Evolutionary conservation across 2,329 filamentous ascomycete species (phyloP).

Genomic region (Fusarium sp.): DNA sequence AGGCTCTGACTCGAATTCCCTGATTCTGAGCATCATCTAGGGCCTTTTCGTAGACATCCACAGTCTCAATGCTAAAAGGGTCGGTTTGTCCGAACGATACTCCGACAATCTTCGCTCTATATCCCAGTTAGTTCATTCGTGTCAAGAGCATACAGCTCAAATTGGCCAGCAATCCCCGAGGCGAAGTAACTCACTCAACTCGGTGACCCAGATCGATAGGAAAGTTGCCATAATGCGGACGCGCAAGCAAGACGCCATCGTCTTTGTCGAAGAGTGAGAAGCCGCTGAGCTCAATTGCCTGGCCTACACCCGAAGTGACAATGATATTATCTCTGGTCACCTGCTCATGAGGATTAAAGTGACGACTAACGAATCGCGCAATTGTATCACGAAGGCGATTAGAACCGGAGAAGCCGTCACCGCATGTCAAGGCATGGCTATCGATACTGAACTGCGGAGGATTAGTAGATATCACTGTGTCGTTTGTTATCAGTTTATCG

Average conservation of each 20-base stretch:
- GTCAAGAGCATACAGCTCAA: accelerated
- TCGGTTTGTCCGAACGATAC: not conserved
- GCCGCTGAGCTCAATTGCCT: not conserved
- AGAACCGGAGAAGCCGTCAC: not conserved
- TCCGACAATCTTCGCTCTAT: not conserved
- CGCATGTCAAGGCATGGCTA: not conserved
- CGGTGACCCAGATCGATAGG: not conserved
- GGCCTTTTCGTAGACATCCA: not conserved
- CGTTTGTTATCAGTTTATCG: accelerated
- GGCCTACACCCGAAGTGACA: not conserved
- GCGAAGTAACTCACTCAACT: not conserved
- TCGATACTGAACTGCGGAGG: not conserved
- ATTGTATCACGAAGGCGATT: not conserved
- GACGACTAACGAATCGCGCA: not conserved
- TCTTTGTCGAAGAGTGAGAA: not conserved
- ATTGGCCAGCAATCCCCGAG: no score
- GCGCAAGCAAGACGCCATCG: not conserved
- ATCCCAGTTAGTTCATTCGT: no score
- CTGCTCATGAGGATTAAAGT: not conserved
- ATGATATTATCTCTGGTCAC: not conserved
- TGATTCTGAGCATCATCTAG: not conserved
- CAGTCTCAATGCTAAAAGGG: not conserved
- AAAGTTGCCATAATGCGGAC: not conserved
- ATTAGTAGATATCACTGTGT: accelerated
- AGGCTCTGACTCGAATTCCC: not conserved